A percentile compares a stretch with the other conserved stretches of the same genome.
phyloP scores from a whole-genome alignment of 148 eudicot genomes.

The Arctostaphylos glauca region DNA sequence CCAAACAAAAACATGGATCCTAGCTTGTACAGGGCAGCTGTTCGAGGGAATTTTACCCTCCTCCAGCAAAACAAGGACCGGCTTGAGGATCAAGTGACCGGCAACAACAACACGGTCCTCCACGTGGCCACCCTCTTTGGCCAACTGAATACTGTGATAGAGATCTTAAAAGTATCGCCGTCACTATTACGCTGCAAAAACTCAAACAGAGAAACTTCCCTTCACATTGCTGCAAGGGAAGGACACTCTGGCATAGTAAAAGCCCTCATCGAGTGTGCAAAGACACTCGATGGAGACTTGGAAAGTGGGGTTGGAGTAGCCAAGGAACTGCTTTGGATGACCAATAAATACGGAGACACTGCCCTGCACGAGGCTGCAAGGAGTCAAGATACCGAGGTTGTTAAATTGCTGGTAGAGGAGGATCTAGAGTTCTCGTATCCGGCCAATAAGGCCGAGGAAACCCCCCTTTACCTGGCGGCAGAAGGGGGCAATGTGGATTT shows the following conservation, averaged over 20 bases:
- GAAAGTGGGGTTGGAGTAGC: background rate
- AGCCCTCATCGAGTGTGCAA: background rate
- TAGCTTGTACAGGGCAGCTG: no score
- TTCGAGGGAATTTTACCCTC: no score
- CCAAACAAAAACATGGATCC: no score
- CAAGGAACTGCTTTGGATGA: background rate
- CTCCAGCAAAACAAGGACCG: no score
- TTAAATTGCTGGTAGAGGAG: background rate
- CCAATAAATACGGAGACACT: background rate
- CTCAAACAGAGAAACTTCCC: background rate
- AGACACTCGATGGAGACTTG: background rate
- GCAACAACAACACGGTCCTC: background rate
- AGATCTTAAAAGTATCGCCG: background rate
- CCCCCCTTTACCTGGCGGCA: constrained; percentile 3
- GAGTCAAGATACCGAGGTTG: background rate
- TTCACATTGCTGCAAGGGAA: constrained; percentile 4
- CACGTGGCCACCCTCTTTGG: background rate
- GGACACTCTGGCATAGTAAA: background rate
- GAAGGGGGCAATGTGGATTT: background rate
- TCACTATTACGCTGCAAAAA: background rate
- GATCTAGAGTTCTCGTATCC: background rate
- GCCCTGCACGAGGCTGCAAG: constrained; percentile 2
- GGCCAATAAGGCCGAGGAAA: background rate
- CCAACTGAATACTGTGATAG: background rate
- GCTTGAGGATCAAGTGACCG: no score